These are phyloP conservation scores for Chlamydomonas schloesseri DNA, from an alignment of 139 green algal genomes.

Conservation along the genomic window DNA sequence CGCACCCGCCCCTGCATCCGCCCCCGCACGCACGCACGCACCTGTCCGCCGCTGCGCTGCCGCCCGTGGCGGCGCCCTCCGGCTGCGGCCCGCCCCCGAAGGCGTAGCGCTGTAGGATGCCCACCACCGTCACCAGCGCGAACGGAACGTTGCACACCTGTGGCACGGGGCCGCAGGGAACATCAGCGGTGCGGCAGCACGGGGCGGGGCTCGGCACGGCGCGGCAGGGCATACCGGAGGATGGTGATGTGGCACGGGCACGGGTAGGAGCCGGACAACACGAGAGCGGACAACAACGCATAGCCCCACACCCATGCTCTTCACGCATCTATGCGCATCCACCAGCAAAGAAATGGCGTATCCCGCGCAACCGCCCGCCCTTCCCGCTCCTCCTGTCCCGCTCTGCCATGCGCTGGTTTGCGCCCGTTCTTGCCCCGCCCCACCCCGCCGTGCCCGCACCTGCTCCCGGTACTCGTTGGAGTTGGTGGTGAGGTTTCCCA, in stretches of 20 bases:
- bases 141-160: conserved; percentile 48
- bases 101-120: conserved; percentile 47
- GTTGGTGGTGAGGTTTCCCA: conserved; percentile 63
- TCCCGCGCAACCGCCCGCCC: no score
- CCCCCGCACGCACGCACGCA: no score
- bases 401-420: neutral
- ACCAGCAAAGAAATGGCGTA: no score
- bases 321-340: no score
- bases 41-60: conserved; percentile 15
- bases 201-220: no score
- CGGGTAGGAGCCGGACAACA: no score
- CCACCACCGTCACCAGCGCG: conserved; percentile 40
- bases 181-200: neutral
- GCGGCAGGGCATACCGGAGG: no score
- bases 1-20: no score
- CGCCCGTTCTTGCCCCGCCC: neutral
- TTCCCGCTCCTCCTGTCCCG: neutral
- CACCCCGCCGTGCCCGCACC: conserved; percentile 11
- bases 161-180: neutral
- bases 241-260: no score
- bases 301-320: no score
- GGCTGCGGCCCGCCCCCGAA: neutral
- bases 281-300: no score
- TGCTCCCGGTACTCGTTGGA: conserved; percentile 53
- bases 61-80: neutral